These are phyloP conservation scores for Coemansia sp. DNA, from an alignment of 192 early-diverging fungal genomes.

Conservation along the genomic window DNA sequence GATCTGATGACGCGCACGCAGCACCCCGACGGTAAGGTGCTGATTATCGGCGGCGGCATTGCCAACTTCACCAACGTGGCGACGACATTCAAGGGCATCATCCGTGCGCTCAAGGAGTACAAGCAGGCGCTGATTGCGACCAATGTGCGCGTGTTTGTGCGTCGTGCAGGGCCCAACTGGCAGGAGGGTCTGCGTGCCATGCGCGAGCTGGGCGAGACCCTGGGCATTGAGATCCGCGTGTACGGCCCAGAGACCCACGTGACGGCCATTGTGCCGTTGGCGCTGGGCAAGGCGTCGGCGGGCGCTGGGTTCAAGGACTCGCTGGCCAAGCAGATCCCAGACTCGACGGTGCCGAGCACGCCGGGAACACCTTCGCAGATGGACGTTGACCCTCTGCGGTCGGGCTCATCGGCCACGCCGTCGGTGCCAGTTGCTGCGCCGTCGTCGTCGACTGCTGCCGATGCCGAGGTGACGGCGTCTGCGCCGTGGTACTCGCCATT, in stretches of 20 bases:
- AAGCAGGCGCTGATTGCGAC: conserved; percentile 82
- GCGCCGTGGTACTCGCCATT: conserved; percentile 74
- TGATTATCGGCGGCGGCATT: conserved; percentile 99
- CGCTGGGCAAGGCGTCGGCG: conserved; percentile 60
- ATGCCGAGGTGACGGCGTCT: conserved; percentile 21
- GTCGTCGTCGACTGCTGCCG: conserved; percentile 33
- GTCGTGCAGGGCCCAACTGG: conserved; percentile 98
- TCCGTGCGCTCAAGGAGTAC: conserved; percentile 90
- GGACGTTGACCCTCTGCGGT: conserved; percentile 44
- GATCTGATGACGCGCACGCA: conserved; percentile 93
- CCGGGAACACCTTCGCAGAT: conserved; percentile 44
- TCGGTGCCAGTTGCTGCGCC: conserved; percentile 51
- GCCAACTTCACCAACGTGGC: conserved; percentile 99
- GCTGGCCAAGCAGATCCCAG: conserved; percentile 55
- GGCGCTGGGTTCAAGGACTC: conserved; percentile 62
- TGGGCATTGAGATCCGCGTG: conserved; percentile 93
- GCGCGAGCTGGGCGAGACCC: conserved; percentile 86
- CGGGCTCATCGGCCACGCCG: conserved; percentile 17
- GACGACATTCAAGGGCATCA: conserved; percentile 98
- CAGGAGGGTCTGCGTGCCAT: conserved; percentile 97
- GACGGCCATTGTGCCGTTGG: conserved; percentile 97
- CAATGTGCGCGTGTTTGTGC: conserved; percentile 92
- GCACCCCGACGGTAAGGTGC: conserved; percentile 90
- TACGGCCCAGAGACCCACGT: conserved; percentile 98
- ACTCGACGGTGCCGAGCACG: conserved; percentile 50